phyloP scores from a whole-genome alignment of 106 monocot genomes.

The Dioscorea dumetorum region DNA sequence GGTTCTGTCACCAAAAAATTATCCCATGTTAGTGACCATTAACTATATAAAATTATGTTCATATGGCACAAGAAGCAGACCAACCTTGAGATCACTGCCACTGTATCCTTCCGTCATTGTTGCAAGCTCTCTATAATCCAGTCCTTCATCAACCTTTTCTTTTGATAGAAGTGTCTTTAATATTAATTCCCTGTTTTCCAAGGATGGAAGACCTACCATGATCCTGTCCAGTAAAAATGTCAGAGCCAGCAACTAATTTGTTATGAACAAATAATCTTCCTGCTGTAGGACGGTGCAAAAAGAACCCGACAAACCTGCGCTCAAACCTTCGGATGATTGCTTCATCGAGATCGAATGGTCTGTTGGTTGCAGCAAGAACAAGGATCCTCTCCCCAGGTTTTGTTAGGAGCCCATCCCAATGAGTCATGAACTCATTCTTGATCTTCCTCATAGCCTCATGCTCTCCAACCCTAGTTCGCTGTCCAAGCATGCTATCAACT shows the following conservation, averaged over 20 bases:
- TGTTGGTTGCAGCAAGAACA: conserved; percentile 23
- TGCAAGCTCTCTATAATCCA: conserved; percentile 24
- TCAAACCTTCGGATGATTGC: conserved; percentile 21
- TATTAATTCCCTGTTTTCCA: conserved; percentile 17
- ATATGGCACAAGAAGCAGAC: conserved; percentile 1
- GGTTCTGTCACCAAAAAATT: conserved; percentile 1
- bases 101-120: conserved; percentile 27
- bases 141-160: conserved; percentile 22
- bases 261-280: not conserved
- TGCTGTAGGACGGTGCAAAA: not conserved
- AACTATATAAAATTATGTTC: not conserved
- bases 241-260: not conserved
- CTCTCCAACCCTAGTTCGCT: conserved; percentile 12
- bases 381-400: conserved; percentile 18
- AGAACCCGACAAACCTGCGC: conserved; percentile 13
- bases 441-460: conserved; percentile 16
- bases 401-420: conserved; percentile 21
- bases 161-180: conserved; percentile 14
- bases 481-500: conserved; percentile 20
- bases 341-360: conserved; percentile 22
- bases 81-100: conserved; percentile 27
- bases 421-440: conserved; percentile 22
- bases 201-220: conserved; percentile 17
- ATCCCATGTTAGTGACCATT: not conserved
- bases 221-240: conserved; percentile 8